Base-by-base conservation (phyloP, 2,329 filamentous ascomycete genomes). In the Beauveria sp. region DNA sequence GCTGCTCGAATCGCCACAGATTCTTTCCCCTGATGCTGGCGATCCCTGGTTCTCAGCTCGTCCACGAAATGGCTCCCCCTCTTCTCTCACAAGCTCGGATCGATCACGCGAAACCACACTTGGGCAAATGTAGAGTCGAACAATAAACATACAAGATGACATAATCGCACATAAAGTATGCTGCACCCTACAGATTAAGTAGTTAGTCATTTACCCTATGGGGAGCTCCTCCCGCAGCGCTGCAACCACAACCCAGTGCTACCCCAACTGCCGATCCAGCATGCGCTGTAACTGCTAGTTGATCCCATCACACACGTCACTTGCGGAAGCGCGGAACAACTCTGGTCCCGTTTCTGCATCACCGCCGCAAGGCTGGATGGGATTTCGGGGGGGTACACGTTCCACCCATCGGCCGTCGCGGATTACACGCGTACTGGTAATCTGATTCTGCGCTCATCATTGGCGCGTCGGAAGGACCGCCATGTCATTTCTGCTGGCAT, bases 181-280 rank as follows among this genome's bases (percentile, higher is more conserved):
- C 5, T 14, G 20, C 45, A 20, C 20, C 22, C 22, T 26, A 16
- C 34, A 38, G 34, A 38, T 5, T 2, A 38, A 38, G 12, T 14
- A 38, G 12, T 5, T 14, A 34, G 31, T 24, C 20, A 24, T 4
- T 18, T 14, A 7, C 28, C 22, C 7, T 49, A 20, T 16, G 16
- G n/a, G 10, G 28, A 31, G 14, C 42, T 34, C 40, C n/a, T 10
- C 38, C 28, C 51, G 16, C 38, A 54, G 28, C 31, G 34, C 28
- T 43, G 14, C 40, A 57, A 56, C 53, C n/a, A 10, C 40, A 55
- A 14, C 31, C 50, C 20, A 10, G 43, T 24, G 7, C 20, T 57
- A 48, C 54, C 43, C 28, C 55, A 58, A 50, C 46, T 58, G 55
- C 46, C 55, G 55, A 58, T 58, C 55, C 18, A 52, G 50, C 31